phyloP scores from a whole-genome alignment of 768 basidiomycete species.

The Lyophyllum atratum region DNA sequence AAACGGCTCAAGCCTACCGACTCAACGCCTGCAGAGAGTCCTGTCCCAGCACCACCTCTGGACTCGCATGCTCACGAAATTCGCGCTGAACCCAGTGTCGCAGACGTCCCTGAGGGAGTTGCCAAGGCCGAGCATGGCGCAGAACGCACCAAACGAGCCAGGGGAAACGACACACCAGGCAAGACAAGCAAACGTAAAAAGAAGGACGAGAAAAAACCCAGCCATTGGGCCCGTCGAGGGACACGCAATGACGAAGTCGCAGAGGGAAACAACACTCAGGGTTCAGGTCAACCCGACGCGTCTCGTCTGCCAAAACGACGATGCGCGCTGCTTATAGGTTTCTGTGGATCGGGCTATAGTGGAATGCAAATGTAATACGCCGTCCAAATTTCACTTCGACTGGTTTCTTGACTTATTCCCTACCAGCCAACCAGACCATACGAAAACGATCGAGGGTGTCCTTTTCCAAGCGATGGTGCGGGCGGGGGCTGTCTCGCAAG shows the following conservation, averaged over 20 bases:
- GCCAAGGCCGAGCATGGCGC: background rate
- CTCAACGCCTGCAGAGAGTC: background rate
- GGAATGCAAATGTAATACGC: conserved; percentile 93
- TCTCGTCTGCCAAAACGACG: conserved; percentile 79
- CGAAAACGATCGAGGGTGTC: conserved; percentile 85
- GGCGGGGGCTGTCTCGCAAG: conserved; percentile 90
- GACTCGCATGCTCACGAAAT: background rate
- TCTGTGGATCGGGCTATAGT: conserved; percentile 88
- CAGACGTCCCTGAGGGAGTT: background rate
- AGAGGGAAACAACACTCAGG: conserved; percentile 22
- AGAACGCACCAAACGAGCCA: background rate
- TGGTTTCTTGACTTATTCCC: conserved; percentile 1
- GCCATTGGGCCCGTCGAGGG: conserved; percentile 44
- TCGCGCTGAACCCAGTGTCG: too few relatives aligned
- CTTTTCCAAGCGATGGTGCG: conserved; percentile 87
- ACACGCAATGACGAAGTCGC: conserved; percentile 36
- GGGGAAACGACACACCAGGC: background rate
- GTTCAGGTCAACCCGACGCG: conserved; percentile 42
- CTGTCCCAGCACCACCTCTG: background rate
- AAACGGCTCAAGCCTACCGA: conserved; percentile 14
- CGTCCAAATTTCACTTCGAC: background rate
- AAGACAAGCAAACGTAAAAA: conserved; percentile 30
- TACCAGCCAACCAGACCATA: conserved; percentile 65
- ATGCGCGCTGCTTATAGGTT: conserved; percentile 84
- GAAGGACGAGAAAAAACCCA: conserved; percentile 36